Percentiles rank a stretch among this genome's conserved stretches.
phyloP scores from a whole-genome alignment of 1,139 yeast genomes.

The Meyerozyma athensensis region DNA sequence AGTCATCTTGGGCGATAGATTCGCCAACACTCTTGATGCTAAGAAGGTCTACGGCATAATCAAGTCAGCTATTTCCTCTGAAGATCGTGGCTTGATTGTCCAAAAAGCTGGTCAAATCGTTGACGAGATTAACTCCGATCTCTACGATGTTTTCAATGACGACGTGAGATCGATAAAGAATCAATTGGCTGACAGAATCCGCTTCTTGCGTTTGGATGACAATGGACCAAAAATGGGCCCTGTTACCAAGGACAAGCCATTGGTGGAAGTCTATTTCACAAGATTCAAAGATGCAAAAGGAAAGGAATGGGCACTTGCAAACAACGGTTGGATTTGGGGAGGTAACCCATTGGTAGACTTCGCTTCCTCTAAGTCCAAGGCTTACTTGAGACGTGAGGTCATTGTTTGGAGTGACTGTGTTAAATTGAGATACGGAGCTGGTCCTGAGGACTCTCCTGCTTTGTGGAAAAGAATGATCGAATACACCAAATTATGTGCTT shows the following conservation, averaged over 20 bases:
- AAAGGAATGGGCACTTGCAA: constrained; percentile 69
- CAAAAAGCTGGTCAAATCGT: constrained; percentile 49
- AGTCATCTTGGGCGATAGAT: constrained; percentile 34
- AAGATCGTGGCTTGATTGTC: constrained; percentile 16
- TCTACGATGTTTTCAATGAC: constrained; percentile 71
- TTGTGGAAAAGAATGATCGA: constrained; percentile 85
- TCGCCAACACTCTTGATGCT: constrained; percentile 50
- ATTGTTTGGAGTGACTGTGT: constrained; percentile 98
- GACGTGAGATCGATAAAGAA: constrained; percentile 61
- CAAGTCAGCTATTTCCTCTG: too few relatives aligned
- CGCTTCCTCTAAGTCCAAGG: constrained; percentile 74
- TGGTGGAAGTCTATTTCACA: constrained; percentile 86
- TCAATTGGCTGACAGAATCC: constrained; percentile 71
- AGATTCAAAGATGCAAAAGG: constrained; percentile 53
- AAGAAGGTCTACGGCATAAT: constrained; percentile 45
- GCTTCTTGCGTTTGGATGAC: constrained; percentile 68
- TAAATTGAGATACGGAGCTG: constrained; percentile 77
- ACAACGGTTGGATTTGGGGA: constrained; percentile 99
- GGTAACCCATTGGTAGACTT: constrained; percentile 92
- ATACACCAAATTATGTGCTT: constrained; percentile 73
- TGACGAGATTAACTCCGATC: constrained; percentile 71
- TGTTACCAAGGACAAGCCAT: constrained; percentile 52
- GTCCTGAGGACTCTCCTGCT: constrained; percentile 78
- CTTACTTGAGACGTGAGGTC: constrained; percentile 86
- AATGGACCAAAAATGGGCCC: constrained; percentile 77